phyloP scores from a whole-genome alignment of 2,329 filamentous ascomycete genomes.

The Talaromyces atroroseus region DNA sequence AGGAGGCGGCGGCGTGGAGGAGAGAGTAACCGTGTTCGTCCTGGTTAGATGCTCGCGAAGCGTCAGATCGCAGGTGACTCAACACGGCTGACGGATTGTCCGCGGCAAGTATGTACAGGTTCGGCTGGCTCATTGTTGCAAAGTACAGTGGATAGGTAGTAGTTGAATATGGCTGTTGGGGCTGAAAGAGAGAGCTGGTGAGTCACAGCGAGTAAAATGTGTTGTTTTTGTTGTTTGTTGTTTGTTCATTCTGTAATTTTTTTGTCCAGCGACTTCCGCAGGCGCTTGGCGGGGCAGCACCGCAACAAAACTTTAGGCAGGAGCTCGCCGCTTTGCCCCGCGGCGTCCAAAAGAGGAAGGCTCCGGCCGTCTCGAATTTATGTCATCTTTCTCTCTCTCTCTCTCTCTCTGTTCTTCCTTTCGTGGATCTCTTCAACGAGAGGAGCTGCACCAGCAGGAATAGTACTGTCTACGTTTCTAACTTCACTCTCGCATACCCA shows the following conservation, averaged over 20 bases:
- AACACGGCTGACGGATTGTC: conserved; percentile 73
- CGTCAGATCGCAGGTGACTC: conserved; percentile 66
- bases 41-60: conserved; percentile 69
- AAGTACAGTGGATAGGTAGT: background rate
- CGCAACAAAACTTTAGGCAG: background rate
- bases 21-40: conserved; percentile 93
- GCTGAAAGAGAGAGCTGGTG: background rate
- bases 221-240: background rate
- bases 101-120: conserved; percentile 71
- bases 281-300: background rate
- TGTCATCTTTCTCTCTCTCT: background rate
- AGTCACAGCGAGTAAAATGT: conserved; percentile 5
- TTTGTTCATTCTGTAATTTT: background rate
- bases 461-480: background rate
- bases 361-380: conserved; percentile 3
- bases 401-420: too few species aligned
- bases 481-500: background rate
- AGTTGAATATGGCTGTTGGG: background rate
- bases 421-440: too few species aligned
- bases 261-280: background rate
- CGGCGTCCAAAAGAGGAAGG: conserved; percentile 13
- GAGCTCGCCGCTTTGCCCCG: conserved; percentile 10
- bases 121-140: conserved; percentile 40
- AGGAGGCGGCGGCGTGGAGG: conserved; percentile 87
- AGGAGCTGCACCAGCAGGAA: too few species aligned